A percentile compares a stretch with the other conserved stretches of the same genome.
phyloP scores from a whole-genome alignment of 352 stramenopile genomes.

The Paralagenidium karlingii region DNA sequence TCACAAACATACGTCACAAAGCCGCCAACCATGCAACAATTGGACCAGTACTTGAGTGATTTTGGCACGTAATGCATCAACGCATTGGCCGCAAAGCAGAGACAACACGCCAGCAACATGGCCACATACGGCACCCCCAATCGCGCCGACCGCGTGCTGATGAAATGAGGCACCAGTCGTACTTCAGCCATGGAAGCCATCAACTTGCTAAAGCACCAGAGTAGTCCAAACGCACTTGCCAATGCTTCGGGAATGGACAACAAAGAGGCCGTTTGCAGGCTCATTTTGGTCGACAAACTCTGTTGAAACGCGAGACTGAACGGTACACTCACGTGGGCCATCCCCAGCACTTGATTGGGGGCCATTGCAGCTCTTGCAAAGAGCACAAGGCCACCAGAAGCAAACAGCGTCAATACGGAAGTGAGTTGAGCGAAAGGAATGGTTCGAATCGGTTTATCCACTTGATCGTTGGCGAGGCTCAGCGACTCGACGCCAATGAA shows the following conservation, averaged over 20 bases:
- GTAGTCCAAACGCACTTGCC: constrained; percentile 16
- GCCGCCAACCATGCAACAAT: constrained; percentile 10
- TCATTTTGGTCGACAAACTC: no score
- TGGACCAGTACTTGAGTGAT: constrained; percentile 11
- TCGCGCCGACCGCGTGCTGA: constrained; percentile 4
- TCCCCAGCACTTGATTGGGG: constrained; percentile 8
- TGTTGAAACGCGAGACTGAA: constrained; percentile 13
- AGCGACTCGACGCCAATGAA: constrained; percentile 19
- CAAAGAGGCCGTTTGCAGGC: constrained; percentile 8
- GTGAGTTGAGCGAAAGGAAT: constrained; percentile 14
- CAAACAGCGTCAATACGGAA: constrained; percentile 10
- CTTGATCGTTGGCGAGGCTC: constrained; percentile 10
- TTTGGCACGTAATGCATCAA: constrained; percentile 9
- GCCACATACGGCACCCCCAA: constrained; percentile 14
- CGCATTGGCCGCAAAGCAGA: constrained; percentile 12
- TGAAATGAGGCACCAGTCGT: constrained; percentile 2
- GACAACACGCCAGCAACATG: constrained; percentile 5
- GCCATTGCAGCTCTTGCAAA: constrained; percentile 11
- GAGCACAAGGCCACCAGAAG: constrained; percentile 7
- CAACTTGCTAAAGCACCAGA: no score
- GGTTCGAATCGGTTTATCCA: constrained; percentile 1
- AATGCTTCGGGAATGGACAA: constrained; percentile 20
- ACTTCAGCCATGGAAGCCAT: no score
- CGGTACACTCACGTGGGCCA: constrained; percentile 11
- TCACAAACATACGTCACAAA: constrained; percentile 14